Percentiles rank a stretch among this genome's conserved stretches.
Evolutionary conservation across 2,329 filamentous ascomycete genomes (phyloP).

Genomic region (Xylariaceae sp.): DNA sequence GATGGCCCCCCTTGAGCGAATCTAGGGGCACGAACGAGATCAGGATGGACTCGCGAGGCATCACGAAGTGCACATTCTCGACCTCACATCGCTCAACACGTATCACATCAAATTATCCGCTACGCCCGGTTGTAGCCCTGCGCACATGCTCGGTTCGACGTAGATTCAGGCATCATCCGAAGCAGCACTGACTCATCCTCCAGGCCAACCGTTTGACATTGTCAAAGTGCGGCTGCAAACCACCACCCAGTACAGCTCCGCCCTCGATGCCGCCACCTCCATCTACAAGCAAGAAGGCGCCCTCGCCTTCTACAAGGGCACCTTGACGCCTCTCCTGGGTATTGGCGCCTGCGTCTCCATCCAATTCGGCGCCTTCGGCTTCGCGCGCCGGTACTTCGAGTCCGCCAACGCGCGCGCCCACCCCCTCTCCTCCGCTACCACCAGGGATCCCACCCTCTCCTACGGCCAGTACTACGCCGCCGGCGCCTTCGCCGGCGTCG

Average conservation of each 20-base stretch:
- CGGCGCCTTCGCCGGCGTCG: conserved; percentile 86
- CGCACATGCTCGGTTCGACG: too few relatives aligned
- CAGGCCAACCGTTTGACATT: conserved; percentile 77
- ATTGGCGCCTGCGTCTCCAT: conserved; percentile 98
- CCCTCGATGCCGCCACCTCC: conserved; percentile 72
- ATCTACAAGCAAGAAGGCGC: conserved; percentile 88
- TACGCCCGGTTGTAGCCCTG: too few relatives aligned
- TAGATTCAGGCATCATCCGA: not conserved
- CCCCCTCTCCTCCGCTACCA: conserved; percentile 53
- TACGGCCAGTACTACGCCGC: conserved; percentile 87
- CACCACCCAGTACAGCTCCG: conserved; percentile 72
- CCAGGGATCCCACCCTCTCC: conserved; percentile 53
- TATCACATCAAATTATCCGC: too few relatives aligned
- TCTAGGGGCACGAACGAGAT: too few relatives aligned
- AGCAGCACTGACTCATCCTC: not conserved
- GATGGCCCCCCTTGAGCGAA: too few relatives aligned
- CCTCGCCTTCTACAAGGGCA: conserved; percentile 93
- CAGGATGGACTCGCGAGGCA: too few relatives aligned
- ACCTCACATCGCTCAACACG: too few relatives aligned
- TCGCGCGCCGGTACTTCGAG: conserved; percentile 83
- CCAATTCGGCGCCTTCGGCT: conserved; percentile 96
- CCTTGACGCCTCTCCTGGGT: conserved; percentile 87
- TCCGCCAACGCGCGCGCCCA: conserved; percentile 60
- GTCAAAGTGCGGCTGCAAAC: conserved; percentile 98
- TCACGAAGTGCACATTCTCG: too few relatives aligned